Percentiles rank a stretch among this genome's conserved stretches.
These are phyloP conservation scores for Lantana camara DNA, from an alignment of 257 asterid species.

Conservation along the genomic window DNA sequence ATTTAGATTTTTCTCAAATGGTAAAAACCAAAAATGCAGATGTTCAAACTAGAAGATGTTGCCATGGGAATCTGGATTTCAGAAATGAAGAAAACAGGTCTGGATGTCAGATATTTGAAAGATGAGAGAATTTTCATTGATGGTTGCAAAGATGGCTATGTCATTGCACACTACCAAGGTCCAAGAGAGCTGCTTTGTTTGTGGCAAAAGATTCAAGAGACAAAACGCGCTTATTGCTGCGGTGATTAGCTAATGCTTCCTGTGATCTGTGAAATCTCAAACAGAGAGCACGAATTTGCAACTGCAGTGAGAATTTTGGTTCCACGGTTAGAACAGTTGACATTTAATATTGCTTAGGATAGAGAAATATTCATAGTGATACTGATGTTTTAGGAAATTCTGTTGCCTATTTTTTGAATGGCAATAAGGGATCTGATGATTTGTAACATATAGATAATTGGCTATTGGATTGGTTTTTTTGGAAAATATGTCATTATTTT, in stretches of 20 bases:
- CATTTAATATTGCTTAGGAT: background rate
- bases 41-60: conserved; percentile 96
- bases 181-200: conserved; percentile 91
- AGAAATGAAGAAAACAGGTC: conserved; percentile 69
- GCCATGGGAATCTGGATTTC: conserved; percentile 98
- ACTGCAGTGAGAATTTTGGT: background rate
- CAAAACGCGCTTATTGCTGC: conserved; percentile 65
- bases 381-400: background rate
- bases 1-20: conserved; percentile 1
- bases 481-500: too few species aligned
- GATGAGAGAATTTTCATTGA: conserved; percentile 73
- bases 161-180: conserved; percentile 89
- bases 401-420: background rate
- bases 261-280: too few species aligned
- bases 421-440: background rate
- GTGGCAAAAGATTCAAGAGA: conserved; percentile 93
- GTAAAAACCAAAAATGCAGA: conserved; percentile 40
- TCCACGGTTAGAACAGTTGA: background rate
- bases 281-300: too few species aligned
- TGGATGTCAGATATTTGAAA: conserved; percentile 65
- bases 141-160: conserved; percentile 86
- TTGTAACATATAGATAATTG: background rate
- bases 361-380: background rate
- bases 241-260: conserved; percentile 46
- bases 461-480: background rate